These are phyloP conservation scores for Camellia oleifera DNA, from an alignment of 179 eudicot genomes.

Conservation along the genomic window DNA sequence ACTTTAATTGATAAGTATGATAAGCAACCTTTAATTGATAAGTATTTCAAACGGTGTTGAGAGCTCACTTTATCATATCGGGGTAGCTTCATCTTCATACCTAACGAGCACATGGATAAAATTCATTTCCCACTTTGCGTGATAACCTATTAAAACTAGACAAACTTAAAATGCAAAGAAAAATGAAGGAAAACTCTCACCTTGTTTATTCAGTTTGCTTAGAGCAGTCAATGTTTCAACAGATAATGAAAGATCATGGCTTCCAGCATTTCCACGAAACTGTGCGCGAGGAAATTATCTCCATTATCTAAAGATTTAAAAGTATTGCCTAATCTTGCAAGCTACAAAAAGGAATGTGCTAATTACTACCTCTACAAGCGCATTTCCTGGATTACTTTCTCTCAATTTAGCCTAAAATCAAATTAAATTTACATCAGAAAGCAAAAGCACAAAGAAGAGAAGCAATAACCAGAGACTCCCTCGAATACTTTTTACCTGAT, in stretches of 20 bases:
- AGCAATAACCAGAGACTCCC: slow-evolving; percentile 10
- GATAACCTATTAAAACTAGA: neutral
- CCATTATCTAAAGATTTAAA: slow-evolving; percentile 2
- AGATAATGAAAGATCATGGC: slow-evolving; percentile 91
- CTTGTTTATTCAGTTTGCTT: slow-evolving; percentile 78
- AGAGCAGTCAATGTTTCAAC: slow-evolving; percentile 78
- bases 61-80: slow-evolving; percentile 84
- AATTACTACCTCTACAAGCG: slow-evolving; percentile 80
- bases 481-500: slow-evolving; percentile 50
- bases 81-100: slow-evolving; percentile 88
- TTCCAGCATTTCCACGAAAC: slow-evolving; percentile 98
- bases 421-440: slow-evolving; percentile 23
- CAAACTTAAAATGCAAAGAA: neutral
- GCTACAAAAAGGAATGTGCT: slow-evolving; percentile 2
- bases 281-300: slow-evolving; percentile 28
- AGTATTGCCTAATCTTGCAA: neutral
- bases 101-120: slow-evolving; percentile 31
- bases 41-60: slow-evolving; percentile 15
- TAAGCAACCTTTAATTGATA: slow-evolving; percentile 9
- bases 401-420: slow-evolving; percentile 69
- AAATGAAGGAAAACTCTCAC: slow-evolving; percentile 27
- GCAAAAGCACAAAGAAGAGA: slow-evolving; percentile 7
- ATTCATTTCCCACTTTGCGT: neutral
- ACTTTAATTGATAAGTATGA: too few species aligned
- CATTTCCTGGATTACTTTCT: slow-evolving; percentile 75